Conservation (phyloP, 1,139 yeast genomes). For the Schwanniomyces etchellsii region DNA sequence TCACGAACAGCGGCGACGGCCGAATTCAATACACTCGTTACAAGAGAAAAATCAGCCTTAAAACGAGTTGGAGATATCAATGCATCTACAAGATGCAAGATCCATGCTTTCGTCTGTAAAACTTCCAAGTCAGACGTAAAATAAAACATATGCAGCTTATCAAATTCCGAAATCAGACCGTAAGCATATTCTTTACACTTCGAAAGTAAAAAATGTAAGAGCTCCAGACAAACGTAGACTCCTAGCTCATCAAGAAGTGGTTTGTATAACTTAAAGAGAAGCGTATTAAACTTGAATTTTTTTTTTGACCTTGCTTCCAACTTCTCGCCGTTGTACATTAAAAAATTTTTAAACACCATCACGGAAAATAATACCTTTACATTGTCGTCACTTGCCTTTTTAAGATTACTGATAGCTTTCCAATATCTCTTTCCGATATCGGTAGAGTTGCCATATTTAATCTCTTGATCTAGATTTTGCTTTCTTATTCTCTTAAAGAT, state of each 20-base stretch:
- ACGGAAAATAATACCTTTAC: conserved; percentile 9
- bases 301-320: conserved; percentile 10
- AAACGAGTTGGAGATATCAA: too few species aligned
- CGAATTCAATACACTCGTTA: too few species aligned
- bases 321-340: conserved; percentile 23
- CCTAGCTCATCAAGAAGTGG: conserved; percentile 32
- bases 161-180: not conserved
- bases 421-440: conserved; percentile 36
- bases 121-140: too few species aligned
- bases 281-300: conserved; percentile 19
- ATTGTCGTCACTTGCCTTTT: conserved; percentile 2
- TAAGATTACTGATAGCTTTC: conserved; percentile 16
- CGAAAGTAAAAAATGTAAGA: conserved; percentile 5
- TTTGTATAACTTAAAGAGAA: conserved; percentile 24
- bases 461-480: conserved; percentile 30
- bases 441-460: conserved; percentile 34
- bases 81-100: too few species aligned
- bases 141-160: too few species aligned
- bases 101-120: too few species aligned
- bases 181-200: not conserved
- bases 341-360: conserved; percentile 19
- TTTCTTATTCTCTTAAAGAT: conserved; percentile 38
- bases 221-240: conserved; percentile 12
- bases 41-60: too few species aligned
- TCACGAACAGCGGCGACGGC: too few species aligned